phyloP scores from a whole-genome alignment of 108 stramenopile genomes.

The Skeletonema potamos region DNA sequence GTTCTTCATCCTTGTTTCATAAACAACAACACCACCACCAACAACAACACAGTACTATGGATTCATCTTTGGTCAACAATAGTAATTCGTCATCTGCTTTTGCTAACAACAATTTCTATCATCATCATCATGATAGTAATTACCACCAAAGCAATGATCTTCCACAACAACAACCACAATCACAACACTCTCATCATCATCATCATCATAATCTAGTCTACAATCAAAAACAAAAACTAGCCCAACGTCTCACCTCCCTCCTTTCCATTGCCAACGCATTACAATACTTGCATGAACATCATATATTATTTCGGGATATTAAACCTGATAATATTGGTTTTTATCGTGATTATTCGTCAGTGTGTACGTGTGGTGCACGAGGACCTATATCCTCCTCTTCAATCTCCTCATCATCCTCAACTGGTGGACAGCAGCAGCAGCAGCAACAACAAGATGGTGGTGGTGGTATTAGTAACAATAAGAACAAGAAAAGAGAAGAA shows the following conservation, averaged over 20 bases:
- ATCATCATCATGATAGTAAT: too few relatives aligned
- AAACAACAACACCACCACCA: too few relatives aligned
- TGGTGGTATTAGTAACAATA: too few relatives aligned
- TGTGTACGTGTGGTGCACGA: slow-evolving; percentile 13
- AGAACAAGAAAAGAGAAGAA: too few relatives aligned
- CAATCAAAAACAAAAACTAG: slow-evolving; percentile 8
- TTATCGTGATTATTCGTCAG: slow-evolving; percentile 12
- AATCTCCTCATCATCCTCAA: too few relatives aligned
- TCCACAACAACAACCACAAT: neutral
- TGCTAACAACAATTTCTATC: too few relatives aligned
- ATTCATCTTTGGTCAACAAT: neutral
- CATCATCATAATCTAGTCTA: neutral
- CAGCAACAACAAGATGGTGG: neutral
- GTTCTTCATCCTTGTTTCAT: neutral
- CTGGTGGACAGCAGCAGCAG: too few relatives aligned
- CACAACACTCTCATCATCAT: neutral
- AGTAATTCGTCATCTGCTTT: too few relatives aligned
- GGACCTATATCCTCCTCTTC: neutral
- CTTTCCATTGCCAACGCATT: slow-evolving; percentile 25
- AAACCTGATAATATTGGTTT: slow-evolving; percentile 76
- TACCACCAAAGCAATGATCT: neutral
- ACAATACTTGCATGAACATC: slow-evolving; percentile 21
- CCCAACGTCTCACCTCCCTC: slow-evolving; percentile 8
- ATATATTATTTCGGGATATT: slow-evolving; percentile 54
- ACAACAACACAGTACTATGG: neutral